These are phyloP conservation scores for Zelopaecilomyces penicillatus DNA, from an alignment of 2,329 filamentous ascomycete species.

Conservation along the genomic window DNA sequence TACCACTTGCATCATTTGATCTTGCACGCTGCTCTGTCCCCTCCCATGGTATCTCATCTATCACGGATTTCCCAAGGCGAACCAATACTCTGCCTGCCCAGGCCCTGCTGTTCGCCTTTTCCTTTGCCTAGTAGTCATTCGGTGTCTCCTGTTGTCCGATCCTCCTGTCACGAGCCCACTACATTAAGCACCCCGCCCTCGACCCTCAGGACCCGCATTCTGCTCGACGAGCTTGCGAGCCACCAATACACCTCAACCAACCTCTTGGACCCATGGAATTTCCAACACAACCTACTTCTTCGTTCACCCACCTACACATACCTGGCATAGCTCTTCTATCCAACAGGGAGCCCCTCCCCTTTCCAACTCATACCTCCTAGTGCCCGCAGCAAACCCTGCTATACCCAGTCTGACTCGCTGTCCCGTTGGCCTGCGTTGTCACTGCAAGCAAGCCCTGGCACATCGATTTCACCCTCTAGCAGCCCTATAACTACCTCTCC, in stretches of 20 bases:
- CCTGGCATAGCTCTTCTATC: slow-evolving; percentile 17
- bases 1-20: too few relatives aligned
- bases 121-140: slow-evolving; percentile 1
- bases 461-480: slow-evolving; percentile 1
- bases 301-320: slow-evolving; percentile 14
- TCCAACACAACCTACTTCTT: slow-evolving; percentile 4
- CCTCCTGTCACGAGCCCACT: slow-evolving; percentile 12
- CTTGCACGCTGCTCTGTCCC: too few relatives aligned
- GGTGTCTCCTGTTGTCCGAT: slow-evolving; percentile 3
- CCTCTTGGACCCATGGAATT: slow-evolving; percentile 9
- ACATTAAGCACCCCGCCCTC: slow-evolving; percentile 11
- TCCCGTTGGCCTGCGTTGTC: slow-evolving; percentile 1
- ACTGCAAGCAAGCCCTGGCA: neutral
- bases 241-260: slow-evolving; percentile 7
- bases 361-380: slow-evolving; percentile 1
- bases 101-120: neutral
- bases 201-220: slow-evolving; percentile 9
- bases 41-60: neutral
- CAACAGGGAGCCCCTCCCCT: slow-evolving; percentile 2
- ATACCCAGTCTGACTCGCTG: neutral
- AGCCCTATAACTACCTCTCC: slow-evolving; percentile 6
- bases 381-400: neutral
- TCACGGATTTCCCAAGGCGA: neutral
- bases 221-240: slow-evolving; percentile 9
- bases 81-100: neutral